phyloP scores from a whole-genome alignment of 352 stramenopile genomes.

The Peronospora destructor region DNA sequence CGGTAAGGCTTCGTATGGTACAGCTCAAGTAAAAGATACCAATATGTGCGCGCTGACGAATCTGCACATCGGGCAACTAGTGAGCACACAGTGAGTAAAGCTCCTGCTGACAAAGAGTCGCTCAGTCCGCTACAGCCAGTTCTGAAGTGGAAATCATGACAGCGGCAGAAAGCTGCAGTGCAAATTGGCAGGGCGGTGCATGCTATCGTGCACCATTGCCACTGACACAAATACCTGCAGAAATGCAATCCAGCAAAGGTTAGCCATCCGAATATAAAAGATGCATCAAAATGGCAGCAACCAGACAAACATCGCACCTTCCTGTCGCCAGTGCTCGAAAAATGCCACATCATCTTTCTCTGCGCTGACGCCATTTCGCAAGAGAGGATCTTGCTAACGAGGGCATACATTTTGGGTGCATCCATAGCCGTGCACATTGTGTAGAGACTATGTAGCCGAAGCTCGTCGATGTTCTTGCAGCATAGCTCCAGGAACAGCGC shows the following conservation, averaged over 20 bases:
- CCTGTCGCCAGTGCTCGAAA: conserved; percentile 56
- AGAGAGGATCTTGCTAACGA: conserved; percentile 68
- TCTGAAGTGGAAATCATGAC: conserved; percentile 35
- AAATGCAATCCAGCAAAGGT: conserved; percentile 5
- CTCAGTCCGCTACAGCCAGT: conserved; percentile 6
- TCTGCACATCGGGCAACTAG: conserved; percentile 7
- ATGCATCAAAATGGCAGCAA: not conserved
- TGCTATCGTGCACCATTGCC: conserved; percentile 74
- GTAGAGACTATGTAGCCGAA: conserved; percentile 71
- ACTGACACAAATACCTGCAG: conserved; percentile 73
- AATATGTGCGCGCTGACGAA: conserved; percentile 1
- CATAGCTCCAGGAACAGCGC: conserved; percentile 68
- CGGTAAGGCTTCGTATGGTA: conserved; percentile 31
- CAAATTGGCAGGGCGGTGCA: conserved; percentile 67
- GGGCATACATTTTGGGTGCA: conserved; percentile 74
- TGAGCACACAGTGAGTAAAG: conserved; percentile 3
- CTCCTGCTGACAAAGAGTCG: conserved; percentile 8
- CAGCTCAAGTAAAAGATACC: conserved; percentile 33
- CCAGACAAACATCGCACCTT: conserved; percentile 38
- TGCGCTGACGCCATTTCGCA: conserved; percentile 73
- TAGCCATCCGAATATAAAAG: conserved; percentile 1
- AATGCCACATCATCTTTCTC: conserved; percentile 84
- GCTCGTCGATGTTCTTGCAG: conserved; percentile 74
- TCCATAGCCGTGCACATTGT: conserved; percentile 74
- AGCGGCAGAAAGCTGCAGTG: conserved; percentile 75